Conservation (phyloP, 768 basidiomycete genomes). For the Boletus pseudopeckii region DNA sequence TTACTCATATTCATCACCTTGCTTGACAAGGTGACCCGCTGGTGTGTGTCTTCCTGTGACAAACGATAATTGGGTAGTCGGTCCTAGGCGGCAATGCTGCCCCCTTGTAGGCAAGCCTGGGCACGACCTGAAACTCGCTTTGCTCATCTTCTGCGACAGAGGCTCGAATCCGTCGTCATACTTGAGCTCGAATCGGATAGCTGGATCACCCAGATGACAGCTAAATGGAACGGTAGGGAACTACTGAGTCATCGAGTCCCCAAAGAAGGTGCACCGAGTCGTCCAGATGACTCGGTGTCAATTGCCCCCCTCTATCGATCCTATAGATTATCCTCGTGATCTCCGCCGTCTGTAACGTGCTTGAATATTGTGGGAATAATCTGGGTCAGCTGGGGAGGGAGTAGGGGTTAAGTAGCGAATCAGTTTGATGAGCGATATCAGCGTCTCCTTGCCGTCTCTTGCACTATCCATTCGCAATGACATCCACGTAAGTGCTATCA, state of each 20-base stretch:
- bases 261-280: neutral
- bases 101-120: too few species aligned
- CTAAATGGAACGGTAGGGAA: neutral
- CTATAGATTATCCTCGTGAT: neutral
- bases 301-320: too few species aligned
- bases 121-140: too few species aligned
- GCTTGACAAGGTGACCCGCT: too few species aligned
- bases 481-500: constrained; percentile 5
- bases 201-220: neutral
- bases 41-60: too few species aligned
- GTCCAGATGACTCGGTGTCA: too few species aligned
- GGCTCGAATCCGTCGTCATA: too few species aligned
- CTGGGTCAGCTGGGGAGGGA: neutral
- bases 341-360: neutral
- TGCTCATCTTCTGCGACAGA: neutral
- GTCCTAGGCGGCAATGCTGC: too few species aligned
- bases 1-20: too few species aligned
- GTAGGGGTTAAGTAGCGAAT: neutral
- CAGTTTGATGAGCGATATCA: constrained; percentile 4
- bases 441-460: neutral
- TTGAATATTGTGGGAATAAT: neutral
- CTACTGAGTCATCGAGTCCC: too few species aligned
- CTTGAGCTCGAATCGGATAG: neutral
- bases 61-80: too few species aligned
- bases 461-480: constrained; percentile 2